phyloP scores from a whole-genome alignment of 805 yeast genomes.

The Yarrowia bubula region DNA sequence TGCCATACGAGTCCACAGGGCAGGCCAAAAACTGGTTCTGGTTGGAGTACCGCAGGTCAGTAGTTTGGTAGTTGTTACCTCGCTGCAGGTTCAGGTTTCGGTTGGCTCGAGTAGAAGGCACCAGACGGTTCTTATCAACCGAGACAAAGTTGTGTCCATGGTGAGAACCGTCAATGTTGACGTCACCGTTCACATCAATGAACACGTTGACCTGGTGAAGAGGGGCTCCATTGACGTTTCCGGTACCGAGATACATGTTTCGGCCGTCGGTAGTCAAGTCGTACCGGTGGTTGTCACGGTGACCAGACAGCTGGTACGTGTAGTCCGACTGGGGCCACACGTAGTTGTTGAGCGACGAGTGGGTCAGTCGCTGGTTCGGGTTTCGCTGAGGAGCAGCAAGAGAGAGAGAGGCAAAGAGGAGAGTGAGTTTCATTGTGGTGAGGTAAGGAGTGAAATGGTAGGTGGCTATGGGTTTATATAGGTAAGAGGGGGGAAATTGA shows the following conservation, averaged over 20 bases:
- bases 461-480: too few relatives aligned
- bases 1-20: not conserved
- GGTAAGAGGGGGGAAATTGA: too few relatives aligned
- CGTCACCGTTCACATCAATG: constrained; percentile 2
- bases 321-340: constrained; percentile 6
- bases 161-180: not conserved
- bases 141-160: not conserved
- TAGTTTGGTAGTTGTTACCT: not conserved
- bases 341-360: not conserved
- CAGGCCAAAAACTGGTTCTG: not conserved
- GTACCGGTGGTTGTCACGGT: not conserved
- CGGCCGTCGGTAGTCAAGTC: constrained; percentile 4
- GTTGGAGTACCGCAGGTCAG: not conserved
- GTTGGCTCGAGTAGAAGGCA: not conserved
- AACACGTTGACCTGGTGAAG: constrained; percentile 1
- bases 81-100: not conserved
- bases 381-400: constrained; percentile 8
- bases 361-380: not conserved
- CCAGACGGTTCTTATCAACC: not conserved
- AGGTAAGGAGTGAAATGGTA: not conserved
- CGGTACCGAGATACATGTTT: not conserved
- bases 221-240: not conserved
- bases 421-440: not conserved
- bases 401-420: not conserved
- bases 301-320: not conserved